phyloP scores from a whole-genome alignment of 441 rosid species.

The Euphorbia schlechtendalii region DNA sequence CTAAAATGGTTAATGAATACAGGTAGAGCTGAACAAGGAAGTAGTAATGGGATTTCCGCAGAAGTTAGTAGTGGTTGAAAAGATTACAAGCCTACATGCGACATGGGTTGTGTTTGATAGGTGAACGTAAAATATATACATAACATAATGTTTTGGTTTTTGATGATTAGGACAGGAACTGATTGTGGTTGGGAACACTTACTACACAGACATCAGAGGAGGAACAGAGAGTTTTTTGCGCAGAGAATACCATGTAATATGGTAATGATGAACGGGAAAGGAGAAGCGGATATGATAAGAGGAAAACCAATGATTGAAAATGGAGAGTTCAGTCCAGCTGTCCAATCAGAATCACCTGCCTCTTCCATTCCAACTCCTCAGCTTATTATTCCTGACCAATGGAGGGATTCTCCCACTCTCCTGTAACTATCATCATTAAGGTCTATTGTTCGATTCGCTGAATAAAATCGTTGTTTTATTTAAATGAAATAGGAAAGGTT shows the following conservation, averaged over 20 bases:
- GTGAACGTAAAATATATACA: slow-evolving; percentile 1
- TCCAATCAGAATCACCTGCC: slow-evolving; percentile 21
- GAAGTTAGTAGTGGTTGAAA: slow-evolving; percentile 25
- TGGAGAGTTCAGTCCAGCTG: slow-evolving; percentile 16
- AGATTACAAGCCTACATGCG: slow-evolving; percentile 35
- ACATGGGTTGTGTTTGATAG: slow-evolving; percentile 46
- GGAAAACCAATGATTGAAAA: slow-evolving; percentile 21
- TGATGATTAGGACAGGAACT: too few relatives aligned
- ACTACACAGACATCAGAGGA: slow-evolving; percentile 38
- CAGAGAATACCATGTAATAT: slow-evolving; percentile 34
- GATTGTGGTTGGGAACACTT: too few relatives aligned
- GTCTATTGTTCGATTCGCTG: too few relatives aligned
- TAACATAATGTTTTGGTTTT: too few relatives aligned
- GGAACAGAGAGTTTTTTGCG: slow-evolving; percentile 31
- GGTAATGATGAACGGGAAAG: slow-evolving; percentile 38
- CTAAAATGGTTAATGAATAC: neutral
- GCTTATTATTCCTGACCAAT: slow-evolving; percentile 23
- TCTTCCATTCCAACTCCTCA: slow-evolving; percentile 29
- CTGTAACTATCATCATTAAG: too few relatives aligned
- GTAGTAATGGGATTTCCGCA: slow-evolving; percentile 50
- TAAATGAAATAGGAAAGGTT: too few relatives aligned
- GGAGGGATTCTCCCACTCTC: slow-evolving; percentile 2
- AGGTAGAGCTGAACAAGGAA: slow-evolving; percentile 39
- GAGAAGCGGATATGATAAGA: slow-evolving; percentile 34
- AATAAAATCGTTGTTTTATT: too few relatives aligned